Evolutionary conservation across 495 filamentous ascomycete genomes (phyloP).

Genomic region (Ascobolus immersus): DNA sequence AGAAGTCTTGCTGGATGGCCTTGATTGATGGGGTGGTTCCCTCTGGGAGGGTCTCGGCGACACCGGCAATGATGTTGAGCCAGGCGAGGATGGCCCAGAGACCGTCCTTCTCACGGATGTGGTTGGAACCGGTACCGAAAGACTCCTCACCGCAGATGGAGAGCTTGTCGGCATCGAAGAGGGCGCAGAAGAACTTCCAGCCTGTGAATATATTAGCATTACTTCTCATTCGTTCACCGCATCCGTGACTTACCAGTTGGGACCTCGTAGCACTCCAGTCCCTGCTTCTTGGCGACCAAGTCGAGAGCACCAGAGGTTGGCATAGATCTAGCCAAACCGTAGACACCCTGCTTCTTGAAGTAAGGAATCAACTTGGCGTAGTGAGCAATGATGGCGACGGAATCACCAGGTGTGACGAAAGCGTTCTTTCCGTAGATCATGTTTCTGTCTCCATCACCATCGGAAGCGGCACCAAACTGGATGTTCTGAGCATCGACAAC

Average conservation of each 20-base stretch:
- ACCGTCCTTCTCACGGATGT: constrained; percentile 96
- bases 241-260: no score
- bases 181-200: constrained; percentile 99
- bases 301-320: constrained; percentile 88
- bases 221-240: no score
- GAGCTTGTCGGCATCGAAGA: constrained; percentile 91
- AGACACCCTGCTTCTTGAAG: constrained; percentile 90
- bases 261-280: constrained; percentile 79
- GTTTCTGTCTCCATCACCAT: constrained; percentile 95
- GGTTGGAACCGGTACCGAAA: constrained; percentile 96
- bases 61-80: constrained; percentile 93
- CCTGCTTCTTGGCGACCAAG: constrained; percentile 80
- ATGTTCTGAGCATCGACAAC: constrained; percentile 74
- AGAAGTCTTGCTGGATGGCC: constrained; percentile 91
- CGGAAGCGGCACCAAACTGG: constrained; percentile 86
- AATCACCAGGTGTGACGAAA: constrained; percentile 93
- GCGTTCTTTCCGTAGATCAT: constrained; percentile 97
- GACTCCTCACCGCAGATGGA: constrained; percentile 97
- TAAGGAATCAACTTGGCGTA: constrained; percentile 85
- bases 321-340: constrained; percentile 87
- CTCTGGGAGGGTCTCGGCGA: constrained; percentile 52
- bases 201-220: no score
- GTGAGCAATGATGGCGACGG: constrained; percentile 90
- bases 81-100: constrained; percentile 93
- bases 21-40: constrained; percentile 59